Evolutionary conservation across 805 yeast species (phyloP).

Genomic region (Candida caryicola): DNA sequence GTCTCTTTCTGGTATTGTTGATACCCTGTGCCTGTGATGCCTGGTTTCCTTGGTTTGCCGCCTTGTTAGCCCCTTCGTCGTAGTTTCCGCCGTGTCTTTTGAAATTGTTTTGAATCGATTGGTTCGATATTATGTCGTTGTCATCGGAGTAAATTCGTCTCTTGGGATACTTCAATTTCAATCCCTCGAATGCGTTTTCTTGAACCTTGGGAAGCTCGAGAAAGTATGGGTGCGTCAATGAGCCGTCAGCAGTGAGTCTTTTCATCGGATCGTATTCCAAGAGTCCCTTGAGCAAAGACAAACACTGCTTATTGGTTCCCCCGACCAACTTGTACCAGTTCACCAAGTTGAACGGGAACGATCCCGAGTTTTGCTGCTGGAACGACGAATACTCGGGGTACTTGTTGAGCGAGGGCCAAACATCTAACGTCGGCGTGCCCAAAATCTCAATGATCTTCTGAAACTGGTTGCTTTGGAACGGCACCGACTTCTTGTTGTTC

Average conservation of each 20-base stretch:
- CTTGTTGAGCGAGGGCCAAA: slow-evolving; percentile 74
- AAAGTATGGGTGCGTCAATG: slow-evolving; percentile 78
- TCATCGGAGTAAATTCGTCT: slow-evolving; percentile 87
- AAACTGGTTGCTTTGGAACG: slow-evolving; percentile 91
- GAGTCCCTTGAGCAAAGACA: slow-evolving; percentile 59
- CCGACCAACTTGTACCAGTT: slow-evolving; percentile 88
- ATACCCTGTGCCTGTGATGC: background rate
- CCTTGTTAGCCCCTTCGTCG: slow-evolving; percentile 7
- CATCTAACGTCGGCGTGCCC: slow-evolving; percentile 79
- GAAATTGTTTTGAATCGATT: slow-evolving; percentile 19
- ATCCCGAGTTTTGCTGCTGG: slow-evolving; percentile 51
- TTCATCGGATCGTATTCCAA: slow-evolving; percentile 80
- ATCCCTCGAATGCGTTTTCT: slow-evolving; percentile 77
- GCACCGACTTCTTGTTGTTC: slow-evolving; percentile 78
- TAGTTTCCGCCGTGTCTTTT: slow-evolving; percentile 25
- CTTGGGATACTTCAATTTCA: slow-evolving; percentile 72
- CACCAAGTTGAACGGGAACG: slow-evolving; percentile 65
- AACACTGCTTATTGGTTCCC: slow-evolving; percentile 66
- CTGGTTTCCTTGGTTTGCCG: slow-evolving; percentile 15
- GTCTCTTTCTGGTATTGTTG: slow-evolving; percentile 23
- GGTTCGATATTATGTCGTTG: slow-evolving; percentile 58
- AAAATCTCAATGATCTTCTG: slow-evolving; percentile 88
- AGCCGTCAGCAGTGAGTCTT: slow-evolving; percentile 74
- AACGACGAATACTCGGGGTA: slow-evolving; percentile 74
- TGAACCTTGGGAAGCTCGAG: slow-evolving; percentile 63